These are phyloP conservation scores for Diaporthe nobilis DNA, from an alignment of 2,329 filamentous ascomycete genomes.

Conservation along the genomic window DNA sequence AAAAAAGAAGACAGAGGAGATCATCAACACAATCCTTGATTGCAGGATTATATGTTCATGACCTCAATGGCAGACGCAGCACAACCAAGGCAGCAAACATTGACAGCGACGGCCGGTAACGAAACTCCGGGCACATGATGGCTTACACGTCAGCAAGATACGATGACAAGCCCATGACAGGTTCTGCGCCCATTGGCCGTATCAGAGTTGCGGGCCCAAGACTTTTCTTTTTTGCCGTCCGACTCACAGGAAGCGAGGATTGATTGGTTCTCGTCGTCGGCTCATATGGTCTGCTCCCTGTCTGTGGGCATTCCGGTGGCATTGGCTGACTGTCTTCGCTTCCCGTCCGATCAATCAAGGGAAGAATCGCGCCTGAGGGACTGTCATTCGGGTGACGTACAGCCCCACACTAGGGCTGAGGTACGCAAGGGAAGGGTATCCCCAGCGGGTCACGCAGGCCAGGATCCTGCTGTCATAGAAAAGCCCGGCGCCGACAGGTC, in stretches of 20 bases:
- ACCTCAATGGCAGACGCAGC: slow-evolving; percentile 12
- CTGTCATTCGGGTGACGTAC: slow-evolving; percentile 40
- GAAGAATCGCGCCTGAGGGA: slow-evolving; percentile 14
- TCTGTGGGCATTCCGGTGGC: slow-evolving; percentile 19
- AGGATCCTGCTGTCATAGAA: slow-evolving; percentile 20
- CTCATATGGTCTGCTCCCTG: slow-evolving; percentile 14
- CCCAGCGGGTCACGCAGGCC: slow-evolving; percentile 19
- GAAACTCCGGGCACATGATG: background rate
- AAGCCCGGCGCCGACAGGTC: slow-evolving; percentile 21
- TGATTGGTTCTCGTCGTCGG: background rate
- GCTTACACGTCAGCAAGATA: slow-evolving; percentile 32
- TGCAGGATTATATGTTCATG: slow-evolving; percentile 10
- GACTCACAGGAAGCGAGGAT: slow-evolving; percentile 1
- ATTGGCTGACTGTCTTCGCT: slow-evolving; percentile 28
- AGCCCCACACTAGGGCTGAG: slow-evolving; percentile 40
- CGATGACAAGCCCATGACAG: slow-evolving; percentile 23
- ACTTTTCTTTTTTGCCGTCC: slow-evolving; percentile 14
- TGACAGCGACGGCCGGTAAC: background rate
- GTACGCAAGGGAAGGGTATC: slow-evolving; percentile 16
- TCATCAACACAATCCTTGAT: slow-evolving; percentile 7
- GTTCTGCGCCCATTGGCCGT: slow-evolving; percentile 13
- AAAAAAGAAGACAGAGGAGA: slow-evolving; percentile 29
- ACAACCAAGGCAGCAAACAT: slow-evolving; percentile 5
- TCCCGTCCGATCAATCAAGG: slow-evolving; percentile 32
- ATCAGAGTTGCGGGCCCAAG: slow-evolving; percentile 6